Base-by-base conservation (phyloP, 1,284 basidiomycete species). In the Tylopilus sp. region DNA sequence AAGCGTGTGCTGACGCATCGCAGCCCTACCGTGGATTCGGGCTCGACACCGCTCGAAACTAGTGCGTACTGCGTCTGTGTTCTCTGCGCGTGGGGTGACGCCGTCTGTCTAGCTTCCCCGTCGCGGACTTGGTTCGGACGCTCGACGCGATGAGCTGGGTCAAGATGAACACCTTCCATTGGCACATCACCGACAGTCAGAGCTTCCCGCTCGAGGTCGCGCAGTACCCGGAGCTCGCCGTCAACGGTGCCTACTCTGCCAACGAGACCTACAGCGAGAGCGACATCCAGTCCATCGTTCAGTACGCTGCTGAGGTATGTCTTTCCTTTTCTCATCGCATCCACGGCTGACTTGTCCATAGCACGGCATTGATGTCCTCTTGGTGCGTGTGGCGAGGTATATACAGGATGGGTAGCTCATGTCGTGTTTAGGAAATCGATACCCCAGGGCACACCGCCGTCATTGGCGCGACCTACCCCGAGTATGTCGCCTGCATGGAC, bases 71-170 rank as follows among this genome's bases (percentile, higher is more conserved):
- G 4, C 13, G 19, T 48, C 3, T 11, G 25, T n/a, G 17, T 8
- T 25, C 33, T 28, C 10, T 11, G 20, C 2, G 15, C 22, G 22
- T 32, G 36, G 11, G 17, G 31, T 41, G 5, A 51, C 36, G 9
- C 10, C 15, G 7, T 31, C 15, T 5, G 2, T 28, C 8, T 56
- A 88, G 87, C 66, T 90, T 86, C 72, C 79, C 87, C 0, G 76
- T 87, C 8, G 44, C 66, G 0, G 85, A 88, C 60, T 81, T 94
- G 63, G 78, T 85, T 53, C 80, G 85, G 29, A 88, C 86, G 8
- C 69, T 97, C 19, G 88, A 94, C 59, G 85, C 88, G 2, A 94
- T 94, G 92, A 86, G 86, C 56, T 85, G 83, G 81, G 88, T 89
- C 60, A 97, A 97, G 74, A 68, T 79, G 47, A 82, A 78, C 61